Percentiles rank a stretch among this genome's conserved stretches.
phyloP scores from a whole-genome alignment of 1,284 basidiomycete species.

The Apiotrichum veenhuisii region DNA sequence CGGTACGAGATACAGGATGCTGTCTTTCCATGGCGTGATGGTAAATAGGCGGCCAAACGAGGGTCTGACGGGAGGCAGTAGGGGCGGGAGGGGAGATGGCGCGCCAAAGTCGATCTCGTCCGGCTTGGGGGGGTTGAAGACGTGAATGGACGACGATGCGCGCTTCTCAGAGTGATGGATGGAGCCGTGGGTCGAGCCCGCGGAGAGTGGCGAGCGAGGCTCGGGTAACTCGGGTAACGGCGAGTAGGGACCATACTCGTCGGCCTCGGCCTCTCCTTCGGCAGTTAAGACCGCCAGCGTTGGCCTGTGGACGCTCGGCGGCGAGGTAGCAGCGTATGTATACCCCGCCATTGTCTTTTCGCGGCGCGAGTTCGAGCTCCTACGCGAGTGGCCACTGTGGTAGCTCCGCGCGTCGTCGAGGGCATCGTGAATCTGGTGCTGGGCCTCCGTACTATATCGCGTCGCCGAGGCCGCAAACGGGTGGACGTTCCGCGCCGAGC shows the following conservation, averaged over 20 bases:
- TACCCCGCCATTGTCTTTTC: neutral
- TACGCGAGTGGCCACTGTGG: neutral
- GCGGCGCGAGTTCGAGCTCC: neutral
- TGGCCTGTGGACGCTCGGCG: neutral
- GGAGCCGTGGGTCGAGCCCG: neutral
- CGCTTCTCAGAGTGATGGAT: neutral
- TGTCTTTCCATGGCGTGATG: conserved; percentile 58
- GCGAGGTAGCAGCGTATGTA: neutral
- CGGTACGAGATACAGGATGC: conserved; percentile 62
- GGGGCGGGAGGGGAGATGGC: neutral
- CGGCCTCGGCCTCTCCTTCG: neutral
- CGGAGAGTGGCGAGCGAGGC: neutral
- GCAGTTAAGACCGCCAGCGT: neutral
- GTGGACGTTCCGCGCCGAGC: neutral
- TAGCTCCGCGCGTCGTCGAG: neutral
- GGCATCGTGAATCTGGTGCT: neutral
- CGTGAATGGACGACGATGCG: neutral
- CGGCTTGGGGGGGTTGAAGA: neutral
- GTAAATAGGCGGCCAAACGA: conserved; percentile 64
- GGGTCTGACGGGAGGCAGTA: conserved; percentile 49
- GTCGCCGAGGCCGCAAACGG: no score
- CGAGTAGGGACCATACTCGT: neutral
- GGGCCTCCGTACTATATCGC: neutral
- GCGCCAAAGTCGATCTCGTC: neutral
- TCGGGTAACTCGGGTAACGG: no score